Conservation (phyloP, 2,329 filamentous ascomycete species). For the Penicillium sp. region DNA sequence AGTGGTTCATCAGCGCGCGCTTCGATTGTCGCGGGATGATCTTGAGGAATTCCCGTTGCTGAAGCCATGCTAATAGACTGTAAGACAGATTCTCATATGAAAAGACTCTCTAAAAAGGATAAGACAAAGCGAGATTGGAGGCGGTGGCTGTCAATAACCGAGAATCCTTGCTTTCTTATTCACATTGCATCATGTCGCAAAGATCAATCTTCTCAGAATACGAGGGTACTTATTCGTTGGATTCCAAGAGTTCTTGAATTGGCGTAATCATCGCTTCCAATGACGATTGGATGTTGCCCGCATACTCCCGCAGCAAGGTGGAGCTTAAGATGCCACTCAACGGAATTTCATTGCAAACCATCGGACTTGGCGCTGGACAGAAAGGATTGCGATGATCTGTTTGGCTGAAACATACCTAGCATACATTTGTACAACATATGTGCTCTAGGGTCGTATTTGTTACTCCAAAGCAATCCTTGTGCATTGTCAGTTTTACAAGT, state of each 20-base stretch:
- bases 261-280: constrained; percentile 5
- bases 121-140: not conserved
- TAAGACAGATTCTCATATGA: not conserved
- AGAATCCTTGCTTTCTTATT: not conserved
- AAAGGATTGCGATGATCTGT: not conserved
- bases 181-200: not conserved
- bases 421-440: not conserved
- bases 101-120: not conserved
- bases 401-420: not conserved
- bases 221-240: not conserved
- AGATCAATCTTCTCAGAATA: not conserved
- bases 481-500: not conserved
- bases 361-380: not conserved
- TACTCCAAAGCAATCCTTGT: not conserved
- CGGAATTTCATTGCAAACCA: not conserved
- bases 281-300: constrained; percentile 3
- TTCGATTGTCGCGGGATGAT: constrained; percentile 41
- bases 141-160: not conserved
- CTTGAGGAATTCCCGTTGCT: constrained; percentile 64
- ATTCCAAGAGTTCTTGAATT: not conserved
- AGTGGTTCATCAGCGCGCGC: constrained; percentile 66
- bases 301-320: not conserved
- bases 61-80: constrained; percentile 58
- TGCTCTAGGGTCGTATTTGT: not conserved
- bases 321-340: not conserved